Base-by-base conservation (phyloP, 805 yeast genomes). In the Metschnikowia dekortorum region DNA sequence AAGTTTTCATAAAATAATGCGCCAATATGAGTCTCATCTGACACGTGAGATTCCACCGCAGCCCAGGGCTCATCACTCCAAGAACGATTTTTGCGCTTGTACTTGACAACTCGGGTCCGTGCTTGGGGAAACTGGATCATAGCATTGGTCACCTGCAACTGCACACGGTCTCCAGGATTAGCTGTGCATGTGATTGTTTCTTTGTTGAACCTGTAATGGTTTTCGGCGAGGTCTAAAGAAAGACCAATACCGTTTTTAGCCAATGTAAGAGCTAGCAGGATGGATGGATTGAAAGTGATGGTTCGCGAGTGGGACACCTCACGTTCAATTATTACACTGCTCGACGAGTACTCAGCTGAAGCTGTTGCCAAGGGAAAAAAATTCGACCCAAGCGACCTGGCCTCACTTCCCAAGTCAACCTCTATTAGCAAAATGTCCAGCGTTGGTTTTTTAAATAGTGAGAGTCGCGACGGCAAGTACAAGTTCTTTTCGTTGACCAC, bases 61-160 rank as follows among this genome's bases (percentile, higher is more conserved):
- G 47, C 50, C 60, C 60, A 57, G 11, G 40, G 30, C n/a, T 32
- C 51, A 6, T 29, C 36, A 10, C 8, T 32, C 35, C 53, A 52
- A 9, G 11, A 32, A 14, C 46, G 37, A 6, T 41, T 34, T 34
- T 44, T 40, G 10, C 35, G 33, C 22, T 39, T 35, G 28, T 36
- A 55, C 22, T 39, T 36, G 18, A 57, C 46, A 22, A 36, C 33
- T 5, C 60, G 31, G 8, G 53, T 52, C 8, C 43, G 48, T 7
- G 60, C 60, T 6, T 35, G 16, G 13, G 60, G 60, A 34, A 53
- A 57, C 30, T 52, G 49, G 13, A 51, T 48, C 54, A 57, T 54
- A 16, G 46, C 43, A 40, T 49, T 57, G 44, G 54, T 57, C 18
- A 52, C 57, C 48, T 57, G 60, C 38, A 57, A 39, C 47, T 57